Base-by-base conservation (phyloP, 371 early-diverging fungal genomes). In the Batkoa obscura region DNA sequence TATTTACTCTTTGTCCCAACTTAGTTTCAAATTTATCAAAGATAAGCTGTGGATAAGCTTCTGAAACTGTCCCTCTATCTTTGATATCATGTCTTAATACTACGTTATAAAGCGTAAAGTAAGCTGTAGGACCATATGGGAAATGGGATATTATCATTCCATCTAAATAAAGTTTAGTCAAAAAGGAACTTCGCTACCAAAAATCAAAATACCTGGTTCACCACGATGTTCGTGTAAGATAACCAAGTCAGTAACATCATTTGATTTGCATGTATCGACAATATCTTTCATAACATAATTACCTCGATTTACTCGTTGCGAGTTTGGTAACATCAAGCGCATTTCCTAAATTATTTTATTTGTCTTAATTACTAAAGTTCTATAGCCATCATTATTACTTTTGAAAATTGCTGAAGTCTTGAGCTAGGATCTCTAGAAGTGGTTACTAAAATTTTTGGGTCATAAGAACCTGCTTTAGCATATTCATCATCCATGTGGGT, bases 81-180 rank as follows among this genome's bases (percentile, higher is more conserved):
- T 88, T 83, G 60, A 95, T 88, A 67, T 97, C 98, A 68, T 97
- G 98, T 34, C 98, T 80, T 60, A 97, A 73, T 0, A 94, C 95
- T 33, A 96, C 91, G 63, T 98, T 97, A 73, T 91, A 90, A 58
- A 98, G 72, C 32, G 94, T 86, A 64, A 98, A 99, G 68, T 89
- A 91, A 35, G 92, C 88, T 0, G 99, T 99, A 4, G 98, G 97
- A 12, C 99, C 99, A 69, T 94, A 91, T 33, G 99, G 99, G 62
- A 96, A 90, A 66, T 98, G 98, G 61, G 82, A 86, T 17, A 99
- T 69, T 42, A 94, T 82, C 79, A 99, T 80, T 57, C 95, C 90
- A 70, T 95, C 94, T 75, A 63, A 37, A 10, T 1, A 36, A 34
- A 58, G 32, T 3, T 23, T 23, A 23, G 5, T 15, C 12, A 12